Evolutionary conservation across 164 flowering plant species (phyloP), one percentile per base, ranked within the genome.

Genomic region (Euptelea pleiosperma): DNA sequence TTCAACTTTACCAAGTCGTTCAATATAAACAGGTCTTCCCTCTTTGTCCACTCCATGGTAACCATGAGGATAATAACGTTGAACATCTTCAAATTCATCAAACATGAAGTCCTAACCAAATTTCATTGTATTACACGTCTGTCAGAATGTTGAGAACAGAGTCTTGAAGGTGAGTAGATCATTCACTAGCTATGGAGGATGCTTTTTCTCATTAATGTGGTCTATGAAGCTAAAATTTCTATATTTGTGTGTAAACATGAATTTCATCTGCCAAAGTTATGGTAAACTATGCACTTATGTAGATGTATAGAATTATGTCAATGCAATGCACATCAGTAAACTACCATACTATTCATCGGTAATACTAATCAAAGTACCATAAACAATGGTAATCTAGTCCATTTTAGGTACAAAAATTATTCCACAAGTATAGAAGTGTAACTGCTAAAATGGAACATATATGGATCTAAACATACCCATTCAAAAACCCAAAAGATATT

Each of bases 1-100:
- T 1, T 70, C 58, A 60, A 43, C 49, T 64, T 45, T 49, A 1
- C 73, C 73, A 18, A 69, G 44, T 42, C 52, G 31, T 55, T 69
- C 73, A 54, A 63, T 69, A 42, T 69, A 69, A 6, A 69, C 44
- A 47, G 68, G 73, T 40, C 72, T 68, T 31, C 72, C 72, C 47
- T 52, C 62, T 54, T 62, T 68, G 63, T 68, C 72, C 31, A 68
- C 68, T 42, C 72, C 72, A 58, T 69, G 72, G 49, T 69, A 63
- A 29, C 72, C 72, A 28, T 63, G 72, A 34, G 72, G 72, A 58
- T 69, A 69, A 47, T 58, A 47, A 18, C 12, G 50, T 21, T 39
- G 51, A 35, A 69, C 72, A 47, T 69, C 68, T 14, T 59, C 64
- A 14, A 58, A 7, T 46, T 69, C 72, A 2, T 52, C 60, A 55